Base-by-base conservation (phyloP, 805 yeast genomes). In the Pichia phayaonensis region DNA sequence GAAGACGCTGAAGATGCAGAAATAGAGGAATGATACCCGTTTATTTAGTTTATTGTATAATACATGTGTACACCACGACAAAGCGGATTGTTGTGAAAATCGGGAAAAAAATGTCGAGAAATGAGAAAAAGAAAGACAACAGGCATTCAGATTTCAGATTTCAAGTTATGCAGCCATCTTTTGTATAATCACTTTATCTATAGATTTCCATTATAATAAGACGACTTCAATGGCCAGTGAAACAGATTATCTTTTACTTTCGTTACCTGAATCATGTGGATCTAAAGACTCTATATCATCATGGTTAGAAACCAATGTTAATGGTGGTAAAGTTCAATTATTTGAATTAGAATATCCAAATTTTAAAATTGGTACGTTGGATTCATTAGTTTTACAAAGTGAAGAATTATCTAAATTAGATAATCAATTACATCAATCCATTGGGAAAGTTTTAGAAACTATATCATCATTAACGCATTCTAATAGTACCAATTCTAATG, bases 311-410 rank as follows among this genome's bases (percentile, higher is more conserved):
- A 66, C 74, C 47, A 65, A 71, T 29, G 69, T 84, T 52, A 69
- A 77, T 53, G 78, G 74, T 22, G 90, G 90, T 21, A 75, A 72
- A 57, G 74, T 77, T 40, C 81, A 79, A 45, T 72, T 87, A 34
- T 66, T 74, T 48, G 71, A 75, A 50, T 78, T 86, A 52, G 71
- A 73, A 36, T 73, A 90, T 47, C 98, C 98, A 8, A 81, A 76
- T 54, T 92, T 94, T 69, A 92, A 94, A 67, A 88, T 94, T 55
- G 97, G 97, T 27, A 90, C 98, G 13, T 77, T 94, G 63, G 99
- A 94, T 68, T 84, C 90, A 29, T 76, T 94, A 53, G 95, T 94
- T 49, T 82, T 85, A 59, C 90, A 90, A 68, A 81, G 90, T 65
- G 99, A 94, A 61, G 98, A 92, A 62, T 76, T 94, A 51, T 72